Evolutionary conservation across 2,329 filamentous ascomycete species (phyloP).

Genomic region (Mariannaea sp.): DNA sequence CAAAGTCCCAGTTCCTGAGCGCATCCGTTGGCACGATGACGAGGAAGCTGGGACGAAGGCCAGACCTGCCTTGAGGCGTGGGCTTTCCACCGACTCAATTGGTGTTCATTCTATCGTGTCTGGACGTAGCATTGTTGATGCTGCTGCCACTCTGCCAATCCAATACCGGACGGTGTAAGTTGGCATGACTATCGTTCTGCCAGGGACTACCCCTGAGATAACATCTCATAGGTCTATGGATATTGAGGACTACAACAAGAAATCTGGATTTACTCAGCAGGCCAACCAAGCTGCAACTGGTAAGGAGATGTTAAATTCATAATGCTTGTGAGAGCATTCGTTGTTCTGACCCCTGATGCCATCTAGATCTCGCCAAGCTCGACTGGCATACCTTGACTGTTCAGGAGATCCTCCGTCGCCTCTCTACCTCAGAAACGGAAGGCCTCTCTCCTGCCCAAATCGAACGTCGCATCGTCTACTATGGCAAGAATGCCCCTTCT

Average conservation of each 20-base stretch:
- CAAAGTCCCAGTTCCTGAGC: conserved; percentile 22
- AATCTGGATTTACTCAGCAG: conserved; percentile 15
- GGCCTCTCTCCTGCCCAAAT: conserved; percentile 24
- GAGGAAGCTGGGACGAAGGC: conserved; percentile 25
- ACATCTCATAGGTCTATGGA: conserved; percentile 24
- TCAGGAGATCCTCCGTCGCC: conserved; percentile 23
- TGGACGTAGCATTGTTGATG: conserved; percentile 23
- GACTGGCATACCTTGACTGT: conserved; percentile 29
- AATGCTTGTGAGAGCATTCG: neutral
- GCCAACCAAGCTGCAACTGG: conserved; percentile 20
- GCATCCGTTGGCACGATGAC: conserved; percentile 28
- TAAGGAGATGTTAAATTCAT: neutral
- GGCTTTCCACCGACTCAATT: conserved; percentile 23
- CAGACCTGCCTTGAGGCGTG: conserved; percentile 19
- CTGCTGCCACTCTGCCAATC: conserved; percentile 24
- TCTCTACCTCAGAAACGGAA: conserved; percentile 18
- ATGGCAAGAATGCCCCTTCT: conserved; percentile 28
- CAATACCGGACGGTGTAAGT: conserved; percentile 31
- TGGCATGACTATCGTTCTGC: neutral
- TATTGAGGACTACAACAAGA: conserved; percentile 28
- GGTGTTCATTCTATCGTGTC: conserved; percentile 21
- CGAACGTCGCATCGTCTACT: conserved; percentile 18
- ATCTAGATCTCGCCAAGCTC: conserved; percentile 25
- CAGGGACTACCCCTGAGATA: conserved; percentile 9
- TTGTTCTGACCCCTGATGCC: too few relatives aligned